phyloP scores from a whole-genome alignment of 83 land plant genomes.

The Isoetes engelmannii region DNA sequence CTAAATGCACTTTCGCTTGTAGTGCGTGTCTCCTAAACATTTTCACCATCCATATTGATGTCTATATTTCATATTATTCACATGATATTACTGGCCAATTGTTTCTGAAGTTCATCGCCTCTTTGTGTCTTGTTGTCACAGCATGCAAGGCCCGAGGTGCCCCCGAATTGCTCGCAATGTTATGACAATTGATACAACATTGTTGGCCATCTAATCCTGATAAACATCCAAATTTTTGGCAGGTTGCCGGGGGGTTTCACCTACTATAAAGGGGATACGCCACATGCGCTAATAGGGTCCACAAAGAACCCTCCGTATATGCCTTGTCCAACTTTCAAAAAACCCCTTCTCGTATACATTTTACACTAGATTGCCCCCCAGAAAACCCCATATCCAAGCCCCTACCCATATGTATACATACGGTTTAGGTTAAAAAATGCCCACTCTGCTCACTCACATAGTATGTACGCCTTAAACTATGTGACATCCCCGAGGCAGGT shows the following conservation, averaged over 20 bases:
- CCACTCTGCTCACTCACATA: too few relatives aligned
- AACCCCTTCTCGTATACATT: too few relatives aligned
- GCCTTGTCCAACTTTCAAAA: too few relatives aligned
- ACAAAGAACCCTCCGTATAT: too few relatives aligned
- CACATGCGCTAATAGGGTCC: too few relatives aligned
- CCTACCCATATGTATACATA: too few relatives aligned
- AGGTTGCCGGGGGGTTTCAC: slow-evolving; percentile 59
- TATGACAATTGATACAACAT: slow-evolving; percentile 51
- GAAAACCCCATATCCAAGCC: too few relatives aligned
- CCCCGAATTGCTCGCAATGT: slow-evolving; percentile 45
- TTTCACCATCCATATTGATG: not conserved
- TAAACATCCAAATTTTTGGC: slow-evolving; percentile 65
- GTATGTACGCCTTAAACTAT: too few relatives aligned
- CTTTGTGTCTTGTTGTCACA: slow-evolving; percentile 24
- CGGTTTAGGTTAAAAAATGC: too few relatives aligned
- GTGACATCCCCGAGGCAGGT: too few relatives aligned
- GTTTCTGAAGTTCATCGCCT: not conserved
- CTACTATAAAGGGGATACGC: too few relatives aligned
- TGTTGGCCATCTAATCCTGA: slow-evolving; percentile 65
- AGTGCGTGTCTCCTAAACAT: not conserved
- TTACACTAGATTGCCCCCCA: too few relatives aligned
- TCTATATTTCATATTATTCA: not conserved
- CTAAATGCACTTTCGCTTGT: not conserved
- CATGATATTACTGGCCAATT: not conserved
- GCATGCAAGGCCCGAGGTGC: slow-evolving; percentile 63